Base-by-base conservation (phyloP, 1,284 basidiomycete genomes). In the Rhizopogon parksii region DNA sequence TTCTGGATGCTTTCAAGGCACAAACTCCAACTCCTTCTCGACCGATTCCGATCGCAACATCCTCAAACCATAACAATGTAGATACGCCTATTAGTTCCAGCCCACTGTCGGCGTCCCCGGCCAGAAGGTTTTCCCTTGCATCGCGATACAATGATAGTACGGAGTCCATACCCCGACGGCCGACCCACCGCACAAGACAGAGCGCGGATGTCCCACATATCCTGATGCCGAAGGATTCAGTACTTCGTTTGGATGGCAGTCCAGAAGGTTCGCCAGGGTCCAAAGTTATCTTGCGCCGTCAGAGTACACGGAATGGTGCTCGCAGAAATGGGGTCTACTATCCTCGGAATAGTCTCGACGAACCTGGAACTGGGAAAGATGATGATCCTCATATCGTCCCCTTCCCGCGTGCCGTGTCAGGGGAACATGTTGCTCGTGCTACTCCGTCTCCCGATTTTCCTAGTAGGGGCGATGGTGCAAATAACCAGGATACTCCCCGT, bases 131-230 rank as follows among this genome's bases (percentile, higher is more conserved):
- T 49, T 76, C 80, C 45, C 70, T 82, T 49, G 69, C 67, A 24
- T 64, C 71, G 21, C 68, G 71, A 37, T 66, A 68, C 35, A 73
- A 72, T 55, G 76, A 78, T 51, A 76, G 71, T 52, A 64, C 71
- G 46, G 78, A 82, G 47, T 66, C 72, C 1, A 54, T 76, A 17
- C 75, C 78, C 1, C 71, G 81, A 53, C 69, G 81, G 36, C 80
- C 83, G 4, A 72, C 74, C 2, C 85, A 88, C 61, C 78, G 81
- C 24, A 70, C 83, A 2, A 68, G 82, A 53, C 79, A 85, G 53
- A 83, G 78, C 55, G 59, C 76, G 32, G 76, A 78, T 55, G 57
- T 68, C 54, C 53, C 68, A 39, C 67, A 75, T 52, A 62, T 71
- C 9, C 68, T 85, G n/a, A 67, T 80, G 30, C 80, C 82, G 24